phyloP scores from a whole-genome alignment of 345 rosid genomes.

The Sisymbrium altissimum region DNA sequence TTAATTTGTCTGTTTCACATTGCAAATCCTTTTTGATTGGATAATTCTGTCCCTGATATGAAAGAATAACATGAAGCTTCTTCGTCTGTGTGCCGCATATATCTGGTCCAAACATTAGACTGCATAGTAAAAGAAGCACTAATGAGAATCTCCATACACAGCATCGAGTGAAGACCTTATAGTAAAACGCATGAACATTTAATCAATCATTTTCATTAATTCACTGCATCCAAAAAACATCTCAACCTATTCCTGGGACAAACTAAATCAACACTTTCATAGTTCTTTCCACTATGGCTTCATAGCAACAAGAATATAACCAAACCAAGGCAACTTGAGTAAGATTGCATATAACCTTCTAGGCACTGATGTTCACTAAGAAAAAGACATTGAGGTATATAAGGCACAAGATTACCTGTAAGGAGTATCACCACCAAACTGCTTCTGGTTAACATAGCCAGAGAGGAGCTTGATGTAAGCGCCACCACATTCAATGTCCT shows the following conservation, averaged over 20 bases:
- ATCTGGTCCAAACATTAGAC: slow-evolving; percentile 98
- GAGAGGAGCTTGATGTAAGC: slow-evolving; percentile 93
- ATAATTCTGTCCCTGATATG: slow-evolving; percentile 95
- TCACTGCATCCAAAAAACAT: neutral
- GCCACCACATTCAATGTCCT: slow-evolving; percentile 96
- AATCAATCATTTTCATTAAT: neutral
- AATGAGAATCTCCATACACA: neutral
- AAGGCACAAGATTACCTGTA: slow-evolving; percentile 53
- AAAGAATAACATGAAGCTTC: slow-evolving; percentile 80
- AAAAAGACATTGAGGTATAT: neutral
- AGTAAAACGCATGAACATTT: neutral
- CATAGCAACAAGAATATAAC: neutral
- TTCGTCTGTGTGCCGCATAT: slow-evolving; percentile 88
- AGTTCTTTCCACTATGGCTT: neutral
- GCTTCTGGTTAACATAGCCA: slow-evolving; percentile 94
- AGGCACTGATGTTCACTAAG: neutral
- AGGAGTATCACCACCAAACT: slow-evolving; percentile 99
- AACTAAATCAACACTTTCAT: slow-evolving; percentile 5
- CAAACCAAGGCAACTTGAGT: neutral
- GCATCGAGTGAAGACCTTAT: neutral
- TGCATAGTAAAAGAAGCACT: slow-evolving; percentile 36
- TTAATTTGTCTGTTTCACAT: slow-evolving; percentile 91
- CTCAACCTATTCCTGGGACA: neutral
- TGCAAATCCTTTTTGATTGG: slow-evolving; percentile 83
- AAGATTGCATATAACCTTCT: neutral